Evolutionary conservation across 495 filamentous ascomycete genomes (phyloP).

Genomic region (Sabuloglossum arenarium): DNA sequence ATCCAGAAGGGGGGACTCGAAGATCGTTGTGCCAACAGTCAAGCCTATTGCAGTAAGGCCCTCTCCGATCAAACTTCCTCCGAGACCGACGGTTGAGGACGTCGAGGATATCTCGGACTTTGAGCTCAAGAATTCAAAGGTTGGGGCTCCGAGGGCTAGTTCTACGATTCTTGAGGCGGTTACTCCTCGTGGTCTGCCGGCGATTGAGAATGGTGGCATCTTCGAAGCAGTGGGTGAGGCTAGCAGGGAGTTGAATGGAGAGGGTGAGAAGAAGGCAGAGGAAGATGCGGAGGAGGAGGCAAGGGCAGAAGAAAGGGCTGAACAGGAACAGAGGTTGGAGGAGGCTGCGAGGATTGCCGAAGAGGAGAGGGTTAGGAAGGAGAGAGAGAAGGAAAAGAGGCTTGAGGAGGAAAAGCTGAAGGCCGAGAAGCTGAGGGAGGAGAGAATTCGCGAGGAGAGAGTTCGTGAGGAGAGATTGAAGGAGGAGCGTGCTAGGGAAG

Average conservation of each 20-base stretch:
- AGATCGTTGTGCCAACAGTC: background rate
- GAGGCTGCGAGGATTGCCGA: background rate
- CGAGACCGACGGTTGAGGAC: background rate
- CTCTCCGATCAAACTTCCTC: background rate
- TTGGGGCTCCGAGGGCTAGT: background rate
- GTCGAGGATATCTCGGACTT: background rate
- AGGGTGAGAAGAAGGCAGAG: background rate
- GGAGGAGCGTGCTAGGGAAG: background rate
- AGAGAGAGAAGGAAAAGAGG: background rate
- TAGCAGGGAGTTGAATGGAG: background rate
- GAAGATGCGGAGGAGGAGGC: background rate
- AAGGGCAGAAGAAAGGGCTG: background rate
- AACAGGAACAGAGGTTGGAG: background rate
- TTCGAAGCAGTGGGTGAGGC: background rate
- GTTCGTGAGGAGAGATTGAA: background rate
- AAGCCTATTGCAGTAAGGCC: background rate
- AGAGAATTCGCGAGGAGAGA: background rate
- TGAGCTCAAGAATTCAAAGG: background rate
- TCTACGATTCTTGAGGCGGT: background rate
- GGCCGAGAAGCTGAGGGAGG: background rate
- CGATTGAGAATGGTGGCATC: background rate
- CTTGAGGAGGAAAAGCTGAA: background rate
- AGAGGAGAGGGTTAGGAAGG: background rate
- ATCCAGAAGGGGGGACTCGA: background rate
- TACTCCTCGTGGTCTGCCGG: background rate